Conservation (phyloP, 2,329 filamentous ascomycete genomes). For the Colletotrichum sp. region DNA sequence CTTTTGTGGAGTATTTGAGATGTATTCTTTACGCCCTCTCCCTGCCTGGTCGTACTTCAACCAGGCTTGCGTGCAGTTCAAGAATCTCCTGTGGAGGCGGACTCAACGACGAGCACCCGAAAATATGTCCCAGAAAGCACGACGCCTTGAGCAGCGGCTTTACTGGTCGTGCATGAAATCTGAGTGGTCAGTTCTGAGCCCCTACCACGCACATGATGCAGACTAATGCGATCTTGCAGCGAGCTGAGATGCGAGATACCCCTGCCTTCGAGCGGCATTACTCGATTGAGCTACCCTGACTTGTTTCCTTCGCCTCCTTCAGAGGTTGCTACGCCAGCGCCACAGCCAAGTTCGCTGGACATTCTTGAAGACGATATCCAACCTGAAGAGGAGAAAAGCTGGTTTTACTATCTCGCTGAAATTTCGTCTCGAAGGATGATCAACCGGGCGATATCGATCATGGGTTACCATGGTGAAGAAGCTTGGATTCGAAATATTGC, state of each 20-base stretch:
- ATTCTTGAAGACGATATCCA: constrained; percentile 16
- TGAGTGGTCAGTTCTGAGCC: constrained; percentile 26
- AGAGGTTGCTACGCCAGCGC: constrained; percentile 6
- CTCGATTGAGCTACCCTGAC: constrained; percentile 30
- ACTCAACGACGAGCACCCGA: neutral
- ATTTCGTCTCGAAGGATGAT: constrained; percentile 31
- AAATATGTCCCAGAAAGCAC: neutral
- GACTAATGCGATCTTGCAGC: neutral
- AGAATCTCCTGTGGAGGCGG: constrained; percentile 20
- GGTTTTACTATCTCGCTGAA: constrained; percentile 35
- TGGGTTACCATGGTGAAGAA: constrained; percentile 19
- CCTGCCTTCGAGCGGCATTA: constrained; percentile 18
- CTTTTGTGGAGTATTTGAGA: constrained; percentile 35
- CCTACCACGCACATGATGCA: neutral
- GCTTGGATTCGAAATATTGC: constrained; percentile 25
- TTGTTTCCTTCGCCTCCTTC: constrained; percentile 31
- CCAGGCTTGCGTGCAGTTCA: constrained; percentile 29
- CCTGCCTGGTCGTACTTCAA: constrained; percentile 35
- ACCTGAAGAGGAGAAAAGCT: constrained; percentile 28
- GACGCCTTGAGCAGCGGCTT: constrained; percentile 29
- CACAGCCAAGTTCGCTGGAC: neutral
- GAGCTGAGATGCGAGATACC: constrained; percentile 21
- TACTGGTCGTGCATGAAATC: constrained; percentile 40
- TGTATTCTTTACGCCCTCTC: constrained; percentile 35
- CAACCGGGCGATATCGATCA: constrained; percentile 5